Conservation (phyloP, 1,284 basidiomycete species). For the Tremellales sp. region DNA sequence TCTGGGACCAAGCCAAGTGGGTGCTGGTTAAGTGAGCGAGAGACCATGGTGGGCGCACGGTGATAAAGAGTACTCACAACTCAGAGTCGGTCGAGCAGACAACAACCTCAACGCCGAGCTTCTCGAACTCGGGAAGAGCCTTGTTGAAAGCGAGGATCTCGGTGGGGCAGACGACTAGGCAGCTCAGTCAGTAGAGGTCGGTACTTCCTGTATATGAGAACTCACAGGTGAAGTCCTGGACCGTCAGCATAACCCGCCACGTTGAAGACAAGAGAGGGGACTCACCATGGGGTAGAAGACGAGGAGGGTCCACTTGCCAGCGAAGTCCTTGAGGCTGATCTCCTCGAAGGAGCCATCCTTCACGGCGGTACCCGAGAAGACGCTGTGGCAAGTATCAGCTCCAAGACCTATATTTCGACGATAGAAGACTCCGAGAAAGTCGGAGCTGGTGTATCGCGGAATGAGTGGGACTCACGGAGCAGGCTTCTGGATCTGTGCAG, state of each 20-base stretch:
- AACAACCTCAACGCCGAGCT: conserved; percentile 68
- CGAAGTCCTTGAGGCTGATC: conserved; percentile 64
- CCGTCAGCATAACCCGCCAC: conserved; percentile 1
- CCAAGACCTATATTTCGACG: not conserved
- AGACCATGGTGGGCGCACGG: too few relatives aligned
- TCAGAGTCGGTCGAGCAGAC: conserved; percentile 79
- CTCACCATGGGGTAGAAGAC: conserved; percentile 75
- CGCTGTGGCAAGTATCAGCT: conserved; percentile 21
- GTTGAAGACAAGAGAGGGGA: conserved; percentile 4
- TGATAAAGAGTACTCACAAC: too few relatives aligned
- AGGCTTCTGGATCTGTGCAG: conserved; percentile 42
- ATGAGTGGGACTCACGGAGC: conserved; percentile 37
- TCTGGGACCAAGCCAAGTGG: conserved; percentile 79
- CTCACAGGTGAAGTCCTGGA: conserved; percentile 33
- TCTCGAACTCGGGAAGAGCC: conserved; percentile 67
- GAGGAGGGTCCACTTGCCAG: conserved; percentile 79
- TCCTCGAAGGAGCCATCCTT: conserved; percentile 71
- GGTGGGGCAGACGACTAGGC: conserved; percentile 73
- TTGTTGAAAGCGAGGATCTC: conserved; percentile 91
- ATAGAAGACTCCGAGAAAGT: not conserved
- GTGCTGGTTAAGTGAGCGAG: too few relatives aligned
- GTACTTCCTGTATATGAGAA: not conserved
- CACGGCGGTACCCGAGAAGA: conserved; percentile 70
- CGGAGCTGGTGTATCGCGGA: not conserved
- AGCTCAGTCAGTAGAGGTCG: conserved; percentile 53